Conservation (phyloP, 768 basidiomycete genomes). For the Rhodocollybia butyracea region DNA sequence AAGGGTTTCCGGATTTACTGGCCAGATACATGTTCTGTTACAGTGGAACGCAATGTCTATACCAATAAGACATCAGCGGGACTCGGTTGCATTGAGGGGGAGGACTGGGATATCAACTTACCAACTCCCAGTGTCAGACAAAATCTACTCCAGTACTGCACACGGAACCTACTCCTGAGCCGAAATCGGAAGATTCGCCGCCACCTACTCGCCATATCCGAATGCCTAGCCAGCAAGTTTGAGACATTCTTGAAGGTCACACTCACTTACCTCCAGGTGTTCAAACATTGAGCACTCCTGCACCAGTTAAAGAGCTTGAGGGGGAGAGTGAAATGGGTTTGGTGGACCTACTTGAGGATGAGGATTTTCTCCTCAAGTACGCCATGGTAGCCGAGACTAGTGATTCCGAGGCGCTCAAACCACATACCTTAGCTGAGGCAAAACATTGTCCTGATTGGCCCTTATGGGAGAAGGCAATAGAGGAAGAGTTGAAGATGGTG, state of each 20-base stretch:
- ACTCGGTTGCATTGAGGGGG: constrained; percentile 11
- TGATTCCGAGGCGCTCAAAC: constrained; percentile 17
- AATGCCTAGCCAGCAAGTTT: not conserved
- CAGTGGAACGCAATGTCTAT: constrained; percentile 13
- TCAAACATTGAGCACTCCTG: not conserved
- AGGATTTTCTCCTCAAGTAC: constrained; percentile 14
- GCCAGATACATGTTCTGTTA: constrained; percentile 16
- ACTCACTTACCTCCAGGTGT: not conserved
- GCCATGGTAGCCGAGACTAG: constrained; percentile 15
- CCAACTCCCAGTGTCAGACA: not conserved
- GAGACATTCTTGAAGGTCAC: not conserved
- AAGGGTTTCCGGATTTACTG: constrained; percentile 20
- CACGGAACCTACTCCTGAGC: not conserved
- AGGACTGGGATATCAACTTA: constrained; percentile 6
- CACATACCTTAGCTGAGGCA: constrained; percentile 1
- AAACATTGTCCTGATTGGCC: constrained; percentile 12
- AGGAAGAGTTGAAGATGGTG: constrained; percentile 16
- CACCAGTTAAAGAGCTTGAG: not conserved
- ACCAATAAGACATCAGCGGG: not conserved
- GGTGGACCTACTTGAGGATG: constrained; percentile 2
- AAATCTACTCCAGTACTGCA: not conserved
- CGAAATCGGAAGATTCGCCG: not conserved
- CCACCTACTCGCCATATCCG: not conserved
- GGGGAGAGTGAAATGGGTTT: not conserved
- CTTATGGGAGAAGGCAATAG: constrained; percentile 12